phyloP scores from a whole-genome alignment of 345 rosid genomes.

The Raphanus sativus region DNA sequence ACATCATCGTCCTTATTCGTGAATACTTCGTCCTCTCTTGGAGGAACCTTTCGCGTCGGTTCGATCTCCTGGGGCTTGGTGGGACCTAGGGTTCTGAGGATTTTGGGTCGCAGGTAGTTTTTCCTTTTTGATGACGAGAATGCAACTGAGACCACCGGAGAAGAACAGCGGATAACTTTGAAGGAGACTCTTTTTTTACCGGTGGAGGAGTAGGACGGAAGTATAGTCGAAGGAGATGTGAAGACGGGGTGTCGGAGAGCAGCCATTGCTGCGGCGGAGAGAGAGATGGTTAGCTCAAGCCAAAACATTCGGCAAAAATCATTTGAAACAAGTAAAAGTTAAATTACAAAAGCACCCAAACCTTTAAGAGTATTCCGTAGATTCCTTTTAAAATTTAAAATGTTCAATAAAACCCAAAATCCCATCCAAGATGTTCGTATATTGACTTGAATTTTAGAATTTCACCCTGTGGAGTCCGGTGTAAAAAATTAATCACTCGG shows the following conservation, averaged over 20 bases:
- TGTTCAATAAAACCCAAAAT: neutral
- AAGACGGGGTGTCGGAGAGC: constrained; percentile 32
- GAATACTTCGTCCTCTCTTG: constrained; percentile 11
- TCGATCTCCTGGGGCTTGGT: constrained; percentile 18
- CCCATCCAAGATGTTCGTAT: neutral
- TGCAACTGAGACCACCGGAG: constrained; percentile 18
- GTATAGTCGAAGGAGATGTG: neutral
- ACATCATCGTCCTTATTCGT: constrained; percentile 19
- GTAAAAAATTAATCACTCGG: too few relatives aligned
- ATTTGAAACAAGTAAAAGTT: too few relatives aligned
- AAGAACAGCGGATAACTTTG: constrained; percentile 4
- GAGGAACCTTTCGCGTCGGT: constrained; percentile 2
- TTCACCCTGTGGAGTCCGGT: too few relatives aligned
- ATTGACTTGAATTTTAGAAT: neutral
- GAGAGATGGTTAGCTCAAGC: neutral
- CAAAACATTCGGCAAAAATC: too few relatives aligned
- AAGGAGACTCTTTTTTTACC: neutral
- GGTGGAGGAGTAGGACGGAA: constrained; percentile 12
- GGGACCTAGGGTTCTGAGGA: constrained; percentile 62
- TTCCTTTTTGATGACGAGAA: constrained; percentile 45
- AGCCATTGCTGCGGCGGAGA: constrained; percentile 35
- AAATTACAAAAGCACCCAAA: too few relatives aligned
- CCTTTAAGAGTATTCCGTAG: too few relatives aligned
- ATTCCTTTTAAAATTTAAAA: neutral
- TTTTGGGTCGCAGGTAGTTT: constrained; percentile 75